Evolutionary conservation across 257 asterid genomes (phyloP), one percentile per base, ranked within the genome.

Genomic region (Solanum neorickii): DNA sequence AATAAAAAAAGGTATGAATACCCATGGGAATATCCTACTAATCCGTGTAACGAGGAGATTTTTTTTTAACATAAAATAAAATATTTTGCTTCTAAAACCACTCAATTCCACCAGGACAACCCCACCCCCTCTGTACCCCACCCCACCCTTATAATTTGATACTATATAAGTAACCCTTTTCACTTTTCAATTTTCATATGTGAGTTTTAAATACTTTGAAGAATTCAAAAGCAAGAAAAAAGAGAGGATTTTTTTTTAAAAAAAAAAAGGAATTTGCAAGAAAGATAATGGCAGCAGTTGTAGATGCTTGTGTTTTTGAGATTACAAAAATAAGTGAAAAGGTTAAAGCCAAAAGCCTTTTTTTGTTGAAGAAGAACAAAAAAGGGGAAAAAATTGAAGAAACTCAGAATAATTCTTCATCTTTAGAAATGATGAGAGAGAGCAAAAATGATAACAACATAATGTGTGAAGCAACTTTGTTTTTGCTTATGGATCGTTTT

Each of bases 401-500:
- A 91, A 29, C 59, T 3, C 89, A 89, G 29, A 85, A 88, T 59
- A 89, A 23, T 14, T 88, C 87, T 7, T 37, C 90, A 33, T 87
- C 90, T 83, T 87, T 91, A 44, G 76, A 69, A 31, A 31, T 70
- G 77, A n/a, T 3, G 8, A 6, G 6, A 31, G 69, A 85, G 86
- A 85, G 69, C 31, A 56, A 83, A 68, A 89, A 87, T n/a, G 94
- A 92, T 15, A 92, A 89, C 37, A 92, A 87, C 39, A 65, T 87
- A 46, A 90, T 93, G 92, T 92, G 91, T 2, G 98, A 95, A 86
- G 84, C 92, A 12, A 90, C 94, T 3, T 83, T 94, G 2, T 89
- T 87, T 66, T 85, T 94, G 94, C 94, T 95, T 89, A 90, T 95
- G 93, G 98, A 95, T 91, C 95, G 97, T 5, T 94, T 94, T 75